Conservation (phyloP, 2,329 filamentous ascomycete species). For the Exophiala xenobiotica region DNA sequence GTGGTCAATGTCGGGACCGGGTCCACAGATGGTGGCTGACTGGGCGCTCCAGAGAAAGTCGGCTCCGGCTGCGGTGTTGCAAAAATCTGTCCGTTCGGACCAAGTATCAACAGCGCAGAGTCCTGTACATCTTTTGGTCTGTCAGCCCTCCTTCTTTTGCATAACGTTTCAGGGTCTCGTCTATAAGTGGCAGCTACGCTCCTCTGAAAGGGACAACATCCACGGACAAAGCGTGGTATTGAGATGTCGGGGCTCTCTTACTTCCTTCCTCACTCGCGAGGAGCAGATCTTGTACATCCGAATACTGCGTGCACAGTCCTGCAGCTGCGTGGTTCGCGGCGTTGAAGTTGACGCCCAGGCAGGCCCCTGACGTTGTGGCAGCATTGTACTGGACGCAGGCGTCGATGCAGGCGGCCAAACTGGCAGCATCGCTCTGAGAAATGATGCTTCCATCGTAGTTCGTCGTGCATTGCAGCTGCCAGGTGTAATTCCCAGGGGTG, state of each 20-base stretch:
- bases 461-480: slow-evolving; percentile 23
- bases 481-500: slow-evolving; percentile 21
- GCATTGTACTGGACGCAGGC: slow-evolving; percentile 19
- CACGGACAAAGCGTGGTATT: no score
- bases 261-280: slow-evolving; percentile 23
- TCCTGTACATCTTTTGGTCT: slow-evolving; percentile 17
- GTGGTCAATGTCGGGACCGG: slow-evolving; percentile 16
- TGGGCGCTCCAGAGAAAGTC: slow-evolving; percentile 22
- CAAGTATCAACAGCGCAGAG: slow-evolving; percentile 23
- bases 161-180: no score
- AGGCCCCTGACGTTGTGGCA: slow-evolving; percentile 11
- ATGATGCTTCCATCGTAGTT: slow-evolving; percentile 19
- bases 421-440: slow-evolving; percentile 7
- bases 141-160: neutral
- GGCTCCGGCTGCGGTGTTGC: slow-evolving; percentile 19
- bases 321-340: slow-evolving; percentile 8
- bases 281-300: slow-evolving; percentile 11
- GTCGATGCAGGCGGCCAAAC: slow-evolving; percentile 18
- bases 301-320: slow-evolving; percentile 20
- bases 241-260: slow-evolving; percentile 5
- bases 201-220: no score
- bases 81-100: slow-evolving; percentile 18
- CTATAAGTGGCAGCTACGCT: no score
- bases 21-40: slow-evolving; percentile 13
- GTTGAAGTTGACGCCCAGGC: slow-evolving; percentile 22